These are phyloP conservation scores for Neospora caninum DNA, from an alignment of 169 alveolate genomes.

Conservation along the genomic window DNA sequence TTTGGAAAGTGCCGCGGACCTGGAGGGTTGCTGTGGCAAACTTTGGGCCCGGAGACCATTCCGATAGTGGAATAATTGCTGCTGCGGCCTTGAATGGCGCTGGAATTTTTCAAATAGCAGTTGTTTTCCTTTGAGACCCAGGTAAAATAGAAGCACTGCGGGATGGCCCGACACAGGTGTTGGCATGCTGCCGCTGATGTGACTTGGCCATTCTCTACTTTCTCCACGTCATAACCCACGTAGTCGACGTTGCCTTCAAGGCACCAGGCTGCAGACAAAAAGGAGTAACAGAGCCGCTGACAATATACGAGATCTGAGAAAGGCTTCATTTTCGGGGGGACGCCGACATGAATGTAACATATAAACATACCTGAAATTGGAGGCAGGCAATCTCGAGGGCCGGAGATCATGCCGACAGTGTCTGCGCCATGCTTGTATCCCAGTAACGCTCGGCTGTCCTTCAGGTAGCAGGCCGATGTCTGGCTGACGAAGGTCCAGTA, in stretches of 20 bases:
- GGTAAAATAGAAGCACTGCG: conserved; percentile 16
- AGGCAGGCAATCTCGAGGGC: not conserved
- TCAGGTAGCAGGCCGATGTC: conserved; percentile 1
- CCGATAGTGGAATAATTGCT: not conserved
- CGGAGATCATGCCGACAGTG: conserved; percentile 23
- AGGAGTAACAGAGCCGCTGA: not conserved
- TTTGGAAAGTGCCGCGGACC: not conserved
- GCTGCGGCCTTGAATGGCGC: conserved; percentile 13
- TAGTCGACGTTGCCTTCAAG: conserved; percentile 41
- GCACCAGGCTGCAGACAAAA: conserved; percentile 28
- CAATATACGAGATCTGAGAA: not conserved
- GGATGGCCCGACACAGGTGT: not conserved
- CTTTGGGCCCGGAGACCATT: conserved; percentile 40
- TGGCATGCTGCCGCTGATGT: conserved; percentile 43
- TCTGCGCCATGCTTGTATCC: not conserved
- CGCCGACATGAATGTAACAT: too few relatives aligned
- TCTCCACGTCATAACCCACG: conserved; percentile 30
- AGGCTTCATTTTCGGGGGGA: conserved; percentile 41
- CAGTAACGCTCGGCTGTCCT: not conserved
- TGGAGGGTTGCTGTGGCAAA: conserved; percentile 7
- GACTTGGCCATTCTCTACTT: conserved; percentile 35
- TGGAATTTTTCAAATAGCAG: conserved; percentile 36
- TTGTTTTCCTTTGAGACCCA: conserved; percentile 32
- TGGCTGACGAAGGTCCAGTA: conserved; percentile 39
- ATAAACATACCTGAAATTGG: too few relatives aligned